Conservation (phyloP, 2,329 filamentous ascomycete genomes). For the Thelonectria olida region DNA sequence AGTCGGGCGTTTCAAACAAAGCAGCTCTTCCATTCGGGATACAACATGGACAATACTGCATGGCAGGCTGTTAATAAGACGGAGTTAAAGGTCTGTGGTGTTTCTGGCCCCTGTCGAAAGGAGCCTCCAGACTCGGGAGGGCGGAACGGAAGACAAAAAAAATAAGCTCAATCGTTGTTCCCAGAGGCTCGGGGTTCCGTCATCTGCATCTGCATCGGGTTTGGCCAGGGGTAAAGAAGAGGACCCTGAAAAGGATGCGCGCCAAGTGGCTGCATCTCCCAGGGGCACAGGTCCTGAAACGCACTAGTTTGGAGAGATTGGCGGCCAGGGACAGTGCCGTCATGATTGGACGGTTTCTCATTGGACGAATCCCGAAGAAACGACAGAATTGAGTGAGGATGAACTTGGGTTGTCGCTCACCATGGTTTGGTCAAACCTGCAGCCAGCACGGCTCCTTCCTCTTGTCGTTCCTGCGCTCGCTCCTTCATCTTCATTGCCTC, state of each 20-base stretch:
- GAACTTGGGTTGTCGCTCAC: neutral
- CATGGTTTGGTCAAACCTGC: neutral
- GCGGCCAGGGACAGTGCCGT: neutral
- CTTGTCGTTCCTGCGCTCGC: neutral
- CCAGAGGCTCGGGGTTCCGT: neutral
- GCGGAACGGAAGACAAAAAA: neutral
- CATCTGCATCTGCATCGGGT: neutral
- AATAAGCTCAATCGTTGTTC: conserved; percentile 14
- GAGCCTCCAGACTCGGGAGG: neutral
- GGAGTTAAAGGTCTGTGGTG: neutral
- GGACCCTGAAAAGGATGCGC: neutral
- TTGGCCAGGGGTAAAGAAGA: neutral
- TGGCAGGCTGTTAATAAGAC: neutral
- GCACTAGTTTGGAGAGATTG: neutral
- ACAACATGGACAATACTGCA: neutral
- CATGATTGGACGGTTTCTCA: neutral
- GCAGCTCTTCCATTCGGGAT: conserved; percentile 5
- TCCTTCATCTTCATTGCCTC: neutral
- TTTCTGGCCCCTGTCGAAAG: neutral
- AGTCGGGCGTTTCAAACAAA: conserved; percentile 34
- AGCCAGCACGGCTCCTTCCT: neutral
- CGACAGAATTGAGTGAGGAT: neutral
- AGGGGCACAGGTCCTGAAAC: conserved; percentile 19
- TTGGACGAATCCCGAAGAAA: conserved; percentile 4
- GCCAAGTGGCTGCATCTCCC: conserved; percentile 6